Evolutionary conservation across 768 basidiomycete species (phyloP), one percentile per base, ranked within the genome.

Genomic region (Suillus paluster): DNA sequence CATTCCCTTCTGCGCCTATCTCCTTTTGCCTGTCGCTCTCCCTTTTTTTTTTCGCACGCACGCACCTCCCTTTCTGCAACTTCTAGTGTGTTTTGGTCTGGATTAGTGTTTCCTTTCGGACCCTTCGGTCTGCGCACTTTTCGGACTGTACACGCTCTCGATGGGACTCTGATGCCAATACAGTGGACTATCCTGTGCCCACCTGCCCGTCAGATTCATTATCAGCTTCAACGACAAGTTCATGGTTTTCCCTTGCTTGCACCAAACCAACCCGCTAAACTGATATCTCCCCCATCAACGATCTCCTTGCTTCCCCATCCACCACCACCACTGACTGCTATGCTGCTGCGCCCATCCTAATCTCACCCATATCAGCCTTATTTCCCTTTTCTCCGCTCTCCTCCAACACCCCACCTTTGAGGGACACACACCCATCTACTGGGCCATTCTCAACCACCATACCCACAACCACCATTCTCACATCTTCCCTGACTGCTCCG

Each of bases 351-450:
- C 91, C 90, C 66, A 66, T 54, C 17, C 23, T 54, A 11, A 23
- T 36, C 4, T 54, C 53, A 70, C 10, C 69, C 79, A 0, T 79
- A 86, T 41, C 74, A 73, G 19, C 64, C 91, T 2, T 80, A 83
- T 5, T 36, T 38, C 53, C 53, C 4, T 19, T 14, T 75, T 91
- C 41, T 79, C 86, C 0, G 62, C 77, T 0, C 67, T 92, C 10
- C 75, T 92, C 0, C 90, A 90, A 67, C 85, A 90, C 49, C 81
- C 74, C 33, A 84, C 78, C 10, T 84, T 91, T 41, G 90, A 91
- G 66, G 78, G 77, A 0, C 88, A 86, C 66, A 85, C 86, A 0
- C 86, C 88, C 0, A 65, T 92, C 3, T 91, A 91, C 68, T 92
- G 91, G 91, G 86, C 85, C 0, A 84, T 91, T 64, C 74, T 91